Percentiles rank a stretch among this genome's conserved stretches.
Evolutionary conservation across 2,329 filamentous ascomycete genomes (phyloP).

Genomic region (Stachybotrys chartarum): DNA sequence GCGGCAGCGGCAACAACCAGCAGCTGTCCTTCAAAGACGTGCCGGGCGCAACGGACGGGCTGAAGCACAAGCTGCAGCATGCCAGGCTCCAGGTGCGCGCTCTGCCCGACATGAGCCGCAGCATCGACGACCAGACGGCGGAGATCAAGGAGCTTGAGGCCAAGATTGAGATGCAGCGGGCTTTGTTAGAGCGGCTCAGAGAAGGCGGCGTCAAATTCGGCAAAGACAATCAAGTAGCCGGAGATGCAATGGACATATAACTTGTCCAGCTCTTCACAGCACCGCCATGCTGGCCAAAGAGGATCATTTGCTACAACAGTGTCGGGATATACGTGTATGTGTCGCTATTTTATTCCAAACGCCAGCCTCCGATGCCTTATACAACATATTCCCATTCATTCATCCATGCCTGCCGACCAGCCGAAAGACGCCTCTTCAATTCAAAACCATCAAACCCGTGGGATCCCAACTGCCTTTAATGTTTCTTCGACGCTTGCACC

Average conservation of each 20-base stretch:
- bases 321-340: neutral
- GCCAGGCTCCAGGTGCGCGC: conserved; percentile 59
- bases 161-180: conserved; percentile 54
- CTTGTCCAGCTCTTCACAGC: neutral
- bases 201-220: conserved; percentile 32
- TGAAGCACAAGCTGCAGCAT: conserved; percentile 79
- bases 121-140: conserved; percentile 59
- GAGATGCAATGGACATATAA: conserved; percentile 36
- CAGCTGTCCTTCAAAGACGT: conserved; percentile 62
- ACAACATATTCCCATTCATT: neutral
- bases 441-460: conserved; percentile 4
- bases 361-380: neutral
- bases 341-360: neutral
- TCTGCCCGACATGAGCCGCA: conserved; percentile 64
- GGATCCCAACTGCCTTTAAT: conserved; percentile 43
- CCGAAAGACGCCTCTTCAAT: neutral
- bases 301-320: neutral
- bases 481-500: conserved; percentile 59
- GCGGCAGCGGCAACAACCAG: conserved; percentile 24
- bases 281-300: neutral
- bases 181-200: conserved; percentile 46
- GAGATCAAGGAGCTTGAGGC: conserved; percentile 63
- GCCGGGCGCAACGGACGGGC: conserved; percentile 64
- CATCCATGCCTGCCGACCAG: neutral
- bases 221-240: conserved; percentile 17